Evolutionary conservation across 441 rosid species (phyloP), one percentile per base, ranked within the genome.

Genomic region (Erysimum pusillum): DNA sequence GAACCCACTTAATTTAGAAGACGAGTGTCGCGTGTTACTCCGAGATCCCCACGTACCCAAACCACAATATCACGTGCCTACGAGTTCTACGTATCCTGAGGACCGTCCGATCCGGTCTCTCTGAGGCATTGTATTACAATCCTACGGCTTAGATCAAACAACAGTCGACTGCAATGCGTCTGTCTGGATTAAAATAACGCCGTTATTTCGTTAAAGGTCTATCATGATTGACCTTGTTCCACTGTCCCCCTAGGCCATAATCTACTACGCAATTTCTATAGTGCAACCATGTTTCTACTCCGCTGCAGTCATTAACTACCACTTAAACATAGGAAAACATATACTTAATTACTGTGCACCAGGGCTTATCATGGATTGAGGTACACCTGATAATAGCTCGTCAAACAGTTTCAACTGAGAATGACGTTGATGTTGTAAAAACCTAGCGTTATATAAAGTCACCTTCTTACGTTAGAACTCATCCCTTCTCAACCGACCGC

Each of bases 21-120:
- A 61, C 78, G 67, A 78, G 31, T 45, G 48, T 61, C 61, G 81
- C 75, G 81, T 78, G 81, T 67, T 35, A 45, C 60, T 67, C 60
- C n/a, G 54, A 73, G 66, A 13, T 41, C 22, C 58, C 78, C 81
- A 78, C 78, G 52, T 52, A 67, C 31, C 25, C 4, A 53, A 52
- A 67, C 52, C 3, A 61, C 11, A 72, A 25, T 31, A 32, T 60
- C 81, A 78, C 81, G 81, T 78, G 78, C 60, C 63, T 15, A 18
- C 7, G 0, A 8, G 13, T 44, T 44, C 14, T 28, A 14, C 3
- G 12, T 44, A 8, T 72, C 65, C 0, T 7, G 0, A 0, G 0
- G 5, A 28, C 81, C 81, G 81, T 67, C 51, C 60, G 81, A 73
- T 78, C 15, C 1, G 0, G 38, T 52, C 46, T 49, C 52, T 61